Percentiles rank a stretch among this genome's conserved stretches.
These are phyloP conservation scores for Xerocomus subilludens DNA, from an alignment of 1,284 basidiomycete genomes.

Conservation along the genomic window DNA sequence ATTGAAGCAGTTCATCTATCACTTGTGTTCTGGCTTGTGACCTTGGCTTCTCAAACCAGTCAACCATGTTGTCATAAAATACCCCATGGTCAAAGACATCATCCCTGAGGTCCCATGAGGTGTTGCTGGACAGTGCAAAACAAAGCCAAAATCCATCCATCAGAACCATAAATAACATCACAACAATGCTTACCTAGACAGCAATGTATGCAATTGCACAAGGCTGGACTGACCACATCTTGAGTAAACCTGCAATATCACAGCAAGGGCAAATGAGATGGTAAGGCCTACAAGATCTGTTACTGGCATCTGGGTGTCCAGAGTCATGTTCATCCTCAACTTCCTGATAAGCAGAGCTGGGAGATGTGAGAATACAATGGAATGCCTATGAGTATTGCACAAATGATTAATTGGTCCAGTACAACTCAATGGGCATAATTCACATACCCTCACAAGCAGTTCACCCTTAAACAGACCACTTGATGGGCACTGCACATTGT, in stretches of 20 bases:
- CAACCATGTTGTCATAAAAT: slow-evolving; percentile 30
- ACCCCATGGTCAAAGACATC: slow-evolving; percentile 23
- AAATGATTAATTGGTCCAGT: too few relatives aligned
- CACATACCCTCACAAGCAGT: slow-evolving; percentile 41
- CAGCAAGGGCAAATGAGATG: too few relatives aligned
- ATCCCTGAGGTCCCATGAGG: slow-evolving; percentile 13
- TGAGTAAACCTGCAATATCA: slow-evolving; percentile 20
- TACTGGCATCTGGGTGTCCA: too few relatives aligned
- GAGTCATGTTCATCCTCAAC: background rate
- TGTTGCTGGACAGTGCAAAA: slow-evolving; percentile 24
- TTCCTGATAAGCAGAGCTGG: slow-evolving; percentile 38
- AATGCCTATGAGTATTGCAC: slow-evolving; percentile 32
- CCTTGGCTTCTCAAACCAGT: slow-evolving; percentile 21
- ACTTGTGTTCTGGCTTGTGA: background rate
- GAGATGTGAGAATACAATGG: slow-evolving; percentile 49
- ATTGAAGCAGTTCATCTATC: slow-evolving; percentile 15
- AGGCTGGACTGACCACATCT: slow-evolving; percentile 26
- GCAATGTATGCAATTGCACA: slow-evolving; percentile 31
- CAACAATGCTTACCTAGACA: slow-evolving; percentile 33
- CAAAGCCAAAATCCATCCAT: slow-evolving; percentile 28
- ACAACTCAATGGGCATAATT: background rate
- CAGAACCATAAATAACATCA: too few relatives aligned
- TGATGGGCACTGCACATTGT: slow-evolving; percentile 28
- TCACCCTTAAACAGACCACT: slow-evolving; percentile 37
- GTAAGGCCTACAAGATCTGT: too few relatives aligned